phyloP scores from a whole-genome alignment of 2,329 filamentous ascomycete species.

The Gaeumannomyces sp. region DNA sequence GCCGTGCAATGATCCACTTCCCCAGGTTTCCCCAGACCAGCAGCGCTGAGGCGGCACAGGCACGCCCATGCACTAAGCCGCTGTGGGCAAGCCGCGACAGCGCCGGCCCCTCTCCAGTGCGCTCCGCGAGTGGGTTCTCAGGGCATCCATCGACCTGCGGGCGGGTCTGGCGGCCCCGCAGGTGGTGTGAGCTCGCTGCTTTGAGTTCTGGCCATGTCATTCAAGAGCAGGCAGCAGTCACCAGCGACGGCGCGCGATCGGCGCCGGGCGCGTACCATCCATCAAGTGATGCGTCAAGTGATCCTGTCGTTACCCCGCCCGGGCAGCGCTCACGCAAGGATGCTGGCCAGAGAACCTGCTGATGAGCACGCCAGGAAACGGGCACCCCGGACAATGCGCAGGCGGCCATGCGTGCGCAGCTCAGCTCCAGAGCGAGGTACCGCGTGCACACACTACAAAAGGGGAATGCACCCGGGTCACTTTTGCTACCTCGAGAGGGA shows the following conservation, averaged over 20 bases:
- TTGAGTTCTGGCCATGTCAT: background rate
- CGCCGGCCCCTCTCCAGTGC: background rate
- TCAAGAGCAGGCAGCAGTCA: constrained; percentile 1
- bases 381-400: background rate
- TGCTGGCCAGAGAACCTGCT: background rate
- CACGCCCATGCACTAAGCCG: background rate
- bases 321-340: background rate
- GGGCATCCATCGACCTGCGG: background rate
- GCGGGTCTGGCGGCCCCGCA: background rate
- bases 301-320: constrained; percentile 4
- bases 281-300: constrained; percentile 6
- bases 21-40: constrained; percentile 5
- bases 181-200: background rate
- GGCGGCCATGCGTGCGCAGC: background rate
- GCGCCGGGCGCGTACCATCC: background rate
- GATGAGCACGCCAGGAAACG: background rate
- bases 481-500: background rate
- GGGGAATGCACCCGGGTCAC: background rate
- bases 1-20: constrained; percentile 3
- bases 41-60: background rate
- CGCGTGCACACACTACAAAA: background rate
- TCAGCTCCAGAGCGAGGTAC: background rate
- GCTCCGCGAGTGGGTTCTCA: background rate
- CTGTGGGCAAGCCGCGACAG: background rate
- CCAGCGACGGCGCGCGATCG: too few species aligned